A percentile compares a stretch with the other conserved stretches of the same genome.
These are phyloP conservation scores for Wickerhamiella occidentalis DNA, from an alignment of 805 yeast genomes.

Conservation along the genomic window DNA sequence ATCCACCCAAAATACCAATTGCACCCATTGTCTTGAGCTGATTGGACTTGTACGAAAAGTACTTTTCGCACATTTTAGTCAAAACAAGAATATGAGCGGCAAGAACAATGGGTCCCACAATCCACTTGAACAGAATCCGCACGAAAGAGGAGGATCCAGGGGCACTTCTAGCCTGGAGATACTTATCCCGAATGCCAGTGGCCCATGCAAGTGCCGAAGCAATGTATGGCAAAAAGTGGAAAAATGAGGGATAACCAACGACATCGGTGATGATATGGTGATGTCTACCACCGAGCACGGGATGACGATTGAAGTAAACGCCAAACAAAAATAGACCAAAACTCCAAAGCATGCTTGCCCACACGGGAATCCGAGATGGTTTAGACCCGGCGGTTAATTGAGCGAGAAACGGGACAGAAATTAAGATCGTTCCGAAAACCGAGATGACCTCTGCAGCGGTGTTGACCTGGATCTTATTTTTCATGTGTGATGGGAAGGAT, in stretches of 20 bases:
- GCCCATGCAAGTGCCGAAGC: neutral
- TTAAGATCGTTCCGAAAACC: neutral
- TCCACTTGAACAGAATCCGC: neutral
- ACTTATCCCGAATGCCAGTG: neutral
- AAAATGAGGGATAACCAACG: conserved; percentile 2
- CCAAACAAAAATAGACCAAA: conserved; percentile 8
- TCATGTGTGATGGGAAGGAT: neutral
- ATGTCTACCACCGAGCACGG: conserved; percentile 4
- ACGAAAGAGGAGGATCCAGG: neutral
- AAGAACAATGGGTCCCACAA: neutral
- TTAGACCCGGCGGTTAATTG: neutral
- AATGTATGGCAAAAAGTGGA: neutral
- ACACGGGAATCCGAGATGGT: neutral
- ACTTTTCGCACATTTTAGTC: neutral
- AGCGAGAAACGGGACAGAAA: neutral
- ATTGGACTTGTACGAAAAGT: neutral
- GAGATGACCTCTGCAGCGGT: conserved; percentile 8
- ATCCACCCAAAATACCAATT: neutral
- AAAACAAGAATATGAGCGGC: neutral
- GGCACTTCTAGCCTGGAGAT: neutral
- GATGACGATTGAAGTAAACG: conserved; percentile 9
- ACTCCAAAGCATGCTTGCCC: neutral
- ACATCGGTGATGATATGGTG: conserved; percentile 11
- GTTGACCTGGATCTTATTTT: neutral
- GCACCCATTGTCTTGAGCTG: conserved; percentile 6